phyloP scores from a whole-genome alignment of 306 rosid species.

The Prunus dulcis region DNA sequence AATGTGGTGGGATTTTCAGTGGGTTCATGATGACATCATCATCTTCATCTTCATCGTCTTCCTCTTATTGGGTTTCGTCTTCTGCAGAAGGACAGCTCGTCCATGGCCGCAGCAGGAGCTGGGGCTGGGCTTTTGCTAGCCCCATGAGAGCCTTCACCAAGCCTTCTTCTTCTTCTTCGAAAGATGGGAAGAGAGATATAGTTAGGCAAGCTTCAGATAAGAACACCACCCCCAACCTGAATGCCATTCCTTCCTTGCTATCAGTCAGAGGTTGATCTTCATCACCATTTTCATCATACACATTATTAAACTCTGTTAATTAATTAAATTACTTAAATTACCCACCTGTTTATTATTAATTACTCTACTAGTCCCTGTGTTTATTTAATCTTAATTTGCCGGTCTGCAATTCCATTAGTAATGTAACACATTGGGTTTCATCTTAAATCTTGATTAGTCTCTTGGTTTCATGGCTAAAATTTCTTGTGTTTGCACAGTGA shows the following conservation, averaged over 20 bases:
- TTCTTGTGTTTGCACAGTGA: no score
- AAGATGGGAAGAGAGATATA: slow-evolving; percentile 45
- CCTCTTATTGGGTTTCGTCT: slow-evolving; percentile 74
- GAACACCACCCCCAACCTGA: slow-evolving; percentile 52
- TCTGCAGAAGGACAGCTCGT: slow-evolving; percentile 46
- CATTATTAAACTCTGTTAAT: slow-evolving; percentile 10
- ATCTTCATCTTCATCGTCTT: slow-evolving; percentile 61
- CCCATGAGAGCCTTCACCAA: slow-evolving; percentile 87
- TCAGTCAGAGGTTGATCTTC: slow-evolving; percentile 43
- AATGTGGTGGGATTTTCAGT: slow-evolving; percentile 80
- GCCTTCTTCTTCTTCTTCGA: slow-evolving; percentile 35
- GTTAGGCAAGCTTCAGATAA: slow-evolving; percentile 54
- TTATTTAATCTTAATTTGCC: slow-evolving; percentile 11
- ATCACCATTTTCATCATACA: background rate
- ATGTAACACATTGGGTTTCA: background rate
- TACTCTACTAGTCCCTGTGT: background rate
- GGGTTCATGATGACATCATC: slow-evolving; percentile 85
- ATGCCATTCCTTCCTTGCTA: slow-evolving; percentile 76
- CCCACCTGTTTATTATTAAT: slow-evolving; percentile 9
- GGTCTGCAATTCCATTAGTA: slow-evolving; percentile 4
- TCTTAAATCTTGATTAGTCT: background rate
- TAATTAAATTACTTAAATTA: background rate
- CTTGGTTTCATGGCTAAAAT: no score
- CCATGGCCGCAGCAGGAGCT: slow-evolving; percentile 51
- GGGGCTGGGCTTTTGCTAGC: slow-evolving; percentile 95